Evolutionary conservation across 495 filamentous ascomycete genomes (phyloP), one percentile per base, ranked within the genome.

Genomic region (Daldinia loculata): DNA sequence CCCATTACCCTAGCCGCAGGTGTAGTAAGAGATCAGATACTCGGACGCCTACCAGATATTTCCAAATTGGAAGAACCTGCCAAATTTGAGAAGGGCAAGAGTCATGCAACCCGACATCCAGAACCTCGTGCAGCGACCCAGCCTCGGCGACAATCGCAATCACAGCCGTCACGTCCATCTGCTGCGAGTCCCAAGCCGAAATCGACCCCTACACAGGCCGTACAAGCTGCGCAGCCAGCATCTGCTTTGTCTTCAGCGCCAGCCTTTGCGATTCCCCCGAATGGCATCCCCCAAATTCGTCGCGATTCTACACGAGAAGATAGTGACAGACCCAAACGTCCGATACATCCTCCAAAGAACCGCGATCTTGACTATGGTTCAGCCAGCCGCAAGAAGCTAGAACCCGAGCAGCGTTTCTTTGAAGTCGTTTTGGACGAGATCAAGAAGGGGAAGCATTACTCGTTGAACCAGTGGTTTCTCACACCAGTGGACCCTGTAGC

Each of bases 401-500:
- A 92, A 55, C 90, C 90, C 51, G 95, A 99, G 74, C 83, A 98
- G 32, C 92, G 89, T 30, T 99, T 98, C 83, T 95, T 93, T 79
- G 90, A 96, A 64, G 86, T 92, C 27, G 89, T 93, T 11, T 74
- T 97, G 43, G 86, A 89, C 32, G 93, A 98, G 78, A 75, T 98
- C 9, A 83, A 88, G 69, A 95, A 94, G 76, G 78, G 86, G 0
- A 93, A 92, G 76, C 87, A 97, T 74, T 82, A 80, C 29, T 70
- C 75, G 2, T 83, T 89, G 71, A 89, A 91, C 5, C 82, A 81
- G 32, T 88, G 91, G 41, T 99, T 99, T 80, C 81, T 91, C 71
- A 78, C 80, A 4, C 92, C 95, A 0, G 95, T 99, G 15, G 95
- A 99, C 72, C 95, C 96, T 0, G 94, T 98, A 24, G 95, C 94